Percentiles rank a stretch among this genome's conserved stretches.
These are phyloP conservation scores for Psilocybe cubensis DNA, from an alignment of 768 basidiomycete genomes.

Conservation along the genomic window DNA sequence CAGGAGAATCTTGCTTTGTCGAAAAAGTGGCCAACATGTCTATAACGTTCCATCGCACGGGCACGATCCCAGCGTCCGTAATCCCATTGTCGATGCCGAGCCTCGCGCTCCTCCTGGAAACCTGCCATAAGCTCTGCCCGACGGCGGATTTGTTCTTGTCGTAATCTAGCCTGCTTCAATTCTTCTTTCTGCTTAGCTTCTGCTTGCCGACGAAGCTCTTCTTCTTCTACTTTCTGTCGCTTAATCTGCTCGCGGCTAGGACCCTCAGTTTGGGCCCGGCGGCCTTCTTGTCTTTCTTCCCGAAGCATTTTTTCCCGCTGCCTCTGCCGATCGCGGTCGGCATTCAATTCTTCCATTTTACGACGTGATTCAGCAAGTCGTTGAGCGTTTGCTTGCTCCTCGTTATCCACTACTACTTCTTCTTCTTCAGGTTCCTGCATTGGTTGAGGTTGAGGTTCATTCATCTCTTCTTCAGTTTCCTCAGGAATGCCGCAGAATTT, in stretches of 20 bases:
- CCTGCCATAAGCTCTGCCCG: slow-evolving; percentile 21
- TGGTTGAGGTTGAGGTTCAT: neutral
- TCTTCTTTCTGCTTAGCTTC: slow-evolving; percentile 31
- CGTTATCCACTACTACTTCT: slow-evolving; percentile 22
- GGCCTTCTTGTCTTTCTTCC: slow-evolving; percentile 41
- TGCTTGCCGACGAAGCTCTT: slow-evolving; percentile 30
- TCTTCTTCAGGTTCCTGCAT: slow-evolving; percentile 9
- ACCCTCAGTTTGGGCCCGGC: slow-evolving; percentile 47
- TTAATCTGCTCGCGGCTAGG: slow-evolving; percentile 47
- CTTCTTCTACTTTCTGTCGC: slow-evolving; percentile 35
- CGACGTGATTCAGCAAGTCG: slow-evolving; percentile 21
- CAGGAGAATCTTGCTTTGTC: slow-evolving; percentile 60
- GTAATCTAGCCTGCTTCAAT: slow-evolving; percentile 32
- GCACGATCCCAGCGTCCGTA: slow-evolving; percentile 64
- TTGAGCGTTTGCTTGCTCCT: slow-evolving; percentile 17
- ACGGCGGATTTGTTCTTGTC: slow-evolving; percentile 25
- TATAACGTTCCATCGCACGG: slow-evolving; percentile 76
- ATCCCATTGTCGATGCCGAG: slow-evolving; percentile 59
- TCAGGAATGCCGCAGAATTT: slow-evolving; percentile 23
- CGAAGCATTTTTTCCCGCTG: slow-evolving; percentile 20
- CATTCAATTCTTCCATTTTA: slow-evolving; percentile 26
- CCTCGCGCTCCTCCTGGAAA: slow-evolving; percentile 27
- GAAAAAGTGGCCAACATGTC: slow-evolving; percentile 59
- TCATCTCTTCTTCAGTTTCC: slow-evolving; percentile 24
- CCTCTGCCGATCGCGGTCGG: slow-evolving; percentile 21